These are phyloP conservation scores for Starmera pachycereana DNA, from an alignment of 805 yeast species.

Conservation along the genomic window DNA sequence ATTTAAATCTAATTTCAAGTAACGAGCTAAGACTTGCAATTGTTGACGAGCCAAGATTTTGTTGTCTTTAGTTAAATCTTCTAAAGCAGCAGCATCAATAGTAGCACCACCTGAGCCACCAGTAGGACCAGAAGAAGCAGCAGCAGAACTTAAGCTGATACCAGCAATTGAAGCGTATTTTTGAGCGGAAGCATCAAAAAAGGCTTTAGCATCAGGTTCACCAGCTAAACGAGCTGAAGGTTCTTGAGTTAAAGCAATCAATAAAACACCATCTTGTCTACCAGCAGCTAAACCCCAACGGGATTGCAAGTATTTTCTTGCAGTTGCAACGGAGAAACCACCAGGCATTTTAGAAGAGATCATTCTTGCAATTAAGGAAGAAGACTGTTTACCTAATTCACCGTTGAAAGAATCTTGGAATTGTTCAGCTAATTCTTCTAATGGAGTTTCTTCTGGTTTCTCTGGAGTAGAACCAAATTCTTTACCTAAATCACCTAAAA, in stretches of 20 bases:
- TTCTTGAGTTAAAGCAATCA: constrained; percentile 78
- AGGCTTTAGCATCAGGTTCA: constrained; percentile 86
- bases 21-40: constrained; percentile 88
- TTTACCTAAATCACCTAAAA: constrained; percentile 96
- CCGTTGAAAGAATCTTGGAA: constrained; percentile 90
- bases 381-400: constrained; percentile 85
- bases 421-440: constrained; percentile 88
- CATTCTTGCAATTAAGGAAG: constrained; percentile 80
- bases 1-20: constrained; percentile 85
- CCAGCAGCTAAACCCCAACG: constrained; percentile 92
- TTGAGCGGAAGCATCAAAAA: constrained; percentile 70
- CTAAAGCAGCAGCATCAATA: constrained; percentile 92
- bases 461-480: constrained; percentile 98
- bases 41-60: constrained; percentile 39
- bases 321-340: constrained; percentile 88
- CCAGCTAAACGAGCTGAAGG: constrained; percentile 82
- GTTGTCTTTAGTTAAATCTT: constrained; percentile 42
- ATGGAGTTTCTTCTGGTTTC: constrained; percentile 97
- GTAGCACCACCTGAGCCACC: constrained; percentile 73
- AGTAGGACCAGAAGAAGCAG: constrained; percentile 39
- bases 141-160: constrained; percentile 59
- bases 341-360: constrained; percentile 99
- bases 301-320: constrained; percentile 84
- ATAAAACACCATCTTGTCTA: constrained; percentile 85
- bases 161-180: constrained; percentile 83